These are phyloP conservation scores for Aureococcus anophagefferens DNA, from an alignment of 108 stramenopile species.

Conservation along the genomic window DNA sequence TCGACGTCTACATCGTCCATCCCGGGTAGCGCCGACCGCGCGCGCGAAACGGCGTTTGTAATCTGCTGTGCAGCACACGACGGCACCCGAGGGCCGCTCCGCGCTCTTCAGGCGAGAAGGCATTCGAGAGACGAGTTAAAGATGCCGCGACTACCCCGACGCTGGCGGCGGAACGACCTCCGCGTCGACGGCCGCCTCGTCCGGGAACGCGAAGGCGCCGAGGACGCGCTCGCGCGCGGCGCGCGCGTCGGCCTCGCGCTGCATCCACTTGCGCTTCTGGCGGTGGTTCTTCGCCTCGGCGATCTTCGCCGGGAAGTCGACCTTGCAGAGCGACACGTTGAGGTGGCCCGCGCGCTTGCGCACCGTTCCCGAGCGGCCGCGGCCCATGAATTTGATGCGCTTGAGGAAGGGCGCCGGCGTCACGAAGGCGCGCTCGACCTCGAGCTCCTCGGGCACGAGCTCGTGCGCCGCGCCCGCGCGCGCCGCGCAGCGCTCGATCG, in stretches of 20 bases:
- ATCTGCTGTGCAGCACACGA: no score
- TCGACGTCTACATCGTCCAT: no score
- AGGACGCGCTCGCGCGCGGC: no score
- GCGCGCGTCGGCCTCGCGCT: not conserved
- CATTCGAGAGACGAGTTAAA: no score
- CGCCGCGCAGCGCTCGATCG: not conserved
- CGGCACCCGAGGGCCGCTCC: no score
- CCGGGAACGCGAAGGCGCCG: no score
- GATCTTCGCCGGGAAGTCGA: not conserved
- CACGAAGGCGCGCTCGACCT: not conserved
- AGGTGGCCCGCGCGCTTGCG: not conserved
- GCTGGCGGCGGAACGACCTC: no score
- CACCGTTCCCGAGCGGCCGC: not conserved
- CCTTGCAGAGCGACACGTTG: not conserved
- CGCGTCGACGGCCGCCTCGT: no score
- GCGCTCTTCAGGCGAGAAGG: no score
- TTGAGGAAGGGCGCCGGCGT: not conserved
- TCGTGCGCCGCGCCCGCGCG: not conserved
- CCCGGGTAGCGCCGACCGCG: no score
- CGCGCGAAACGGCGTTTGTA: no score
- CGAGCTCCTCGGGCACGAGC: not conserved
- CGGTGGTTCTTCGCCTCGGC: not conserved
- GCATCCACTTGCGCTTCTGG: not conserved
- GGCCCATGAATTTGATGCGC: not conserved
- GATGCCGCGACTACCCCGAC: no score